Conservation (phyloP, 2,329 filamentous ascomycete genomes). For the Paraphaeosphaeria sporulosa region DNA sequence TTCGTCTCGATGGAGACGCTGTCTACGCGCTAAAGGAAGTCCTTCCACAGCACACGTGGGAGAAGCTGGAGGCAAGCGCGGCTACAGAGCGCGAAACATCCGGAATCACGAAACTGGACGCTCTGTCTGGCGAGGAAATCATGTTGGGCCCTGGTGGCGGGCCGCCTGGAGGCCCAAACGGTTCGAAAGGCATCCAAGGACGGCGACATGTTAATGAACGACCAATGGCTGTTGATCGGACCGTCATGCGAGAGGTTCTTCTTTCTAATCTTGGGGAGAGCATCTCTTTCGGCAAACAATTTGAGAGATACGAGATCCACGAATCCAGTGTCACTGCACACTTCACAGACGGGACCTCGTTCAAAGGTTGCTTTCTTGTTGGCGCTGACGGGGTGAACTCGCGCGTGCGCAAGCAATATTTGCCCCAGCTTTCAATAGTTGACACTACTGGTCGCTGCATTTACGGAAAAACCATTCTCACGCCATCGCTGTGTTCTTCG, state of each 20-base stretch:
- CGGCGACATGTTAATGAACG: neutral
- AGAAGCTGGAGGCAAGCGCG: slow-evolving; percentile 17
- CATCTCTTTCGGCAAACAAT: slow-evolving; percentile 14
- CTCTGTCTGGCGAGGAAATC: neutral
- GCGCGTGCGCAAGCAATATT: slow-evolving; percentile 16
- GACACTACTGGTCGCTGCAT: slow-evolving; percentile 51
- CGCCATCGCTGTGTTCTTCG: neutral
- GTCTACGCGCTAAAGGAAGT: slow-evolving; percentile 11
- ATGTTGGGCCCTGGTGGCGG: neutral
- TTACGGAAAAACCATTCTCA: slow-evolving; percentile 49
- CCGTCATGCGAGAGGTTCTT: slow-evolving; percentile 12
- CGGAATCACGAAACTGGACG: neutral
- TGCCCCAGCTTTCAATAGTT: slow-evolving; percentile 25
- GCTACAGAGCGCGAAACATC: neutral
- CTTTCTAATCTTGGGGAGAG: slow-evolving; percentile 15
- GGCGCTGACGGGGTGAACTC: slow-evolving; percentile 49
- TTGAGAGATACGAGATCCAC: slow-evolving; percentile 17
- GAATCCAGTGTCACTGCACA: slow-evolving; percentile 10
- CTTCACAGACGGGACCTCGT: slow-evolving; percentile 18
- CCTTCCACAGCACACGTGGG: slow-evolving; percentile 15
- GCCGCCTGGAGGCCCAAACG: slow-evolving; percentile 11
- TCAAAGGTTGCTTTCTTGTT: slow-evolving; percentile 34
- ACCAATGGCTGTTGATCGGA: slow-evolving; percentile 17
- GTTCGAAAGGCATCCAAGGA: slow-evolving; percentile 1
- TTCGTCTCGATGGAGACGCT: slow-evolving; percentile 15